Evolutionary conservation across 345 rosid genomes (phyloP), one percentile per base, ranked within the genome.

Genomic region (Fremontodendron californicum): DNA sequence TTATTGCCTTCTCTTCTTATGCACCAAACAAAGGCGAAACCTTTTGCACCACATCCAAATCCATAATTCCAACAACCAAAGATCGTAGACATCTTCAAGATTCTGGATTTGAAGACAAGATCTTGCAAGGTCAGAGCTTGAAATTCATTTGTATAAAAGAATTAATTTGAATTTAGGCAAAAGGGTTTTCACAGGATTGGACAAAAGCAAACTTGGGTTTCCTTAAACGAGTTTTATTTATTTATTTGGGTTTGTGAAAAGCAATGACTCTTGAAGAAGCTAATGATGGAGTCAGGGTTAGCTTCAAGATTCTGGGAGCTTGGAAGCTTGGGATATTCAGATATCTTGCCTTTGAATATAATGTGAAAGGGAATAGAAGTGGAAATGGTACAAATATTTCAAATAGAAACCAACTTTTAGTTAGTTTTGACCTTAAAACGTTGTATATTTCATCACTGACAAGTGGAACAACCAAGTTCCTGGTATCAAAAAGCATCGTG

Each of bases 291-390:
- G 3, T 33, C 69, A 78, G 54, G 42, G 85, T 87, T 40, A 78
- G 76, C 73, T 92, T 94, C 92, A 88, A 85, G 82, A 90, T 91
- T 39, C 81, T 85, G 69, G 92, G 84, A 82, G 85, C 89, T 81
- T 89, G 97, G 88, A 92, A 91, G 86, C 96, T 94, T 60, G 93
- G 93, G 54, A 91, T 92, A 77, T 84, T 93, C 29, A 85, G 85
- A 78, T 94, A 84, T 70, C 98, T 96, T 0, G 89, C 91, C 52
- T 94, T 92, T 46, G 89, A 86, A 57, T 92, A 91, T 75, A 82
- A 92, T 79, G 94, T 94, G 68, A 71, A 33, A 27, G 97, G 95
- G 98, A 35, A 86, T 80, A n/a, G 96, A 75, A 54, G 86, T 19
- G 98, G 94, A 74, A 84, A 74, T 1, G 94, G 79, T 31, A 29